Evolutionary conservation across 441 rosid species (phyloP).

Genomic region (Breynia disticha): DNA sequence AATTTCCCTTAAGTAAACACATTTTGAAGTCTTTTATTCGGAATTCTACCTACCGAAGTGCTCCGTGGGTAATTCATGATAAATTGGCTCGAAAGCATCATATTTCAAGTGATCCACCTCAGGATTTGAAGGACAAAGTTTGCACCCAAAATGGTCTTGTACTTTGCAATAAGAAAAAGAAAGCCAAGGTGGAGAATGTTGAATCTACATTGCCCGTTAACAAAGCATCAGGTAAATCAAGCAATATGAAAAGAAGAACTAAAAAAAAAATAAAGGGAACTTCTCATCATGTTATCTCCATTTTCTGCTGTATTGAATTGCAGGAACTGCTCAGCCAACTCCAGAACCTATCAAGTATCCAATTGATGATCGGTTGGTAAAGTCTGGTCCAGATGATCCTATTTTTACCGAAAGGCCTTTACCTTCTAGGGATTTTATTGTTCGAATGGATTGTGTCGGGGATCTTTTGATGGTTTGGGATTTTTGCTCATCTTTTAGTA

Average conservation of each 20-base stretch:
- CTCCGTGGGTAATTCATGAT: constrained; percentile 84
- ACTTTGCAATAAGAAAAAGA: constrained; percentile 41
- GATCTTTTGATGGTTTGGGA: constrained; percentile 97
- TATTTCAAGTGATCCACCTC: constrained; percentile 56
- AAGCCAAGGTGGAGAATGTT: constrained; percentile 35
- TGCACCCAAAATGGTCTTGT: constrained; percentile 58
- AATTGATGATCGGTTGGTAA: constrained; percentile 79
- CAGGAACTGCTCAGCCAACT: constrained; percentile 34
- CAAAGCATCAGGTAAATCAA: too few species aligned
- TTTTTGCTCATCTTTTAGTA: constrained; percentile 77
- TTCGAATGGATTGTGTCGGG: constrained; percentile 68
- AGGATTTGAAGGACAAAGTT: constrained; percentile 46
- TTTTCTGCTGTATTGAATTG: constrained; percentile 17
- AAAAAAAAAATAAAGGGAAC: too few species aligned
- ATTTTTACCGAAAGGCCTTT: constrained; percentile 63
- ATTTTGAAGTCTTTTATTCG: constrained; percentile 85
- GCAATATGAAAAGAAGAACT: too few species aligned
- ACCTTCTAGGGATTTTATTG: constrained; percentile 68
- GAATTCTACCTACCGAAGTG: constrained; percentile 73
- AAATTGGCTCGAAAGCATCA: constrained; percentile 59
- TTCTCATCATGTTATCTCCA: constrained; percentile 7
- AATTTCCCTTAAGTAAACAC: constrained; percentile 64
- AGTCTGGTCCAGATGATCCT: constrained; percentile 63
- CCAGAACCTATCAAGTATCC: constrained; percentile 67
- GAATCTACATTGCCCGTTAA: constrained; percentile 9